A percentile compares a stretch with the other conserved stretches of the same genome.
Evolutionary conservation across 176 grass and related monocot species (phyloP).

Genomic region (Triticum monococcum): DNA sequence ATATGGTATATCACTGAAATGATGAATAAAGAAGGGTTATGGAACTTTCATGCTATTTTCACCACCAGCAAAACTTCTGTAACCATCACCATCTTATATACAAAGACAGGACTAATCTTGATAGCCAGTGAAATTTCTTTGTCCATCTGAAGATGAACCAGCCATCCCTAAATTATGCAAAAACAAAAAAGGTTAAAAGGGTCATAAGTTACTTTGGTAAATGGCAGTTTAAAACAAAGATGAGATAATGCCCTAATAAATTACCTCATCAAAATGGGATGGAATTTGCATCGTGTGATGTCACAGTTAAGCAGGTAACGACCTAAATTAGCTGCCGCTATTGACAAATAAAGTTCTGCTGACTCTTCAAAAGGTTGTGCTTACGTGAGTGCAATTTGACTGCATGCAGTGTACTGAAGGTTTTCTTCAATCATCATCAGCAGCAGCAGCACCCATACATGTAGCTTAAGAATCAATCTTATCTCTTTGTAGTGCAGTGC

Average conservation of each 20-base stretch:
- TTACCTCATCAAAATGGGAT: neutral
- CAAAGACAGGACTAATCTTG: conserved; percentile 18
- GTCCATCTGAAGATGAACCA: conserved; percentile 31
- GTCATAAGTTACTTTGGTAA: conserved; percentile 13
- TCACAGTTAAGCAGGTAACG: neutral
- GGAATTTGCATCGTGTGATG: conserved; percentile 14
- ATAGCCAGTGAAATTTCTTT: conserved; percentile 27
- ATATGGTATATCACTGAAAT: conserved; percentile 10
- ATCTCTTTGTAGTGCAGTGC: neutral
- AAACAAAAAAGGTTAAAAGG: neutral
- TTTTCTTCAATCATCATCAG: neutral
- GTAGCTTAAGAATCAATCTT: conserved; percentile 18
- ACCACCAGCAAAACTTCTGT: neutral
- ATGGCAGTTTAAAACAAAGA: neutral
- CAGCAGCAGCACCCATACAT: conserved; percentile 11
- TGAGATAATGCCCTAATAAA: neutral
- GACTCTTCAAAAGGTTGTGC: neutral
- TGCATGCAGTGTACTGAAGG: neutral
- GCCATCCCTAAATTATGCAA: conserved; percentile 15
- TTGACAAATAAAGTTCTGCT: neutral
- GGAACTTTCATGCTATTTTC: conserved; percentile 19
- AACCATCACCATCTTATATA: conserved; percentile 24
- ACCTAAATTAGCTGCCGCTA: neutral
- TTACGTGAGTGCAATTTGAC: conserved; percentile 21
- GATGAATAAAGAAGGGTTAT: conserved; percentile 15